These are phyloP conservation scores for Epichloe elymi DNA, from an alignment of 2,329 filamentous ascomycete genomes.

Conservation along the genomic window DNA sequence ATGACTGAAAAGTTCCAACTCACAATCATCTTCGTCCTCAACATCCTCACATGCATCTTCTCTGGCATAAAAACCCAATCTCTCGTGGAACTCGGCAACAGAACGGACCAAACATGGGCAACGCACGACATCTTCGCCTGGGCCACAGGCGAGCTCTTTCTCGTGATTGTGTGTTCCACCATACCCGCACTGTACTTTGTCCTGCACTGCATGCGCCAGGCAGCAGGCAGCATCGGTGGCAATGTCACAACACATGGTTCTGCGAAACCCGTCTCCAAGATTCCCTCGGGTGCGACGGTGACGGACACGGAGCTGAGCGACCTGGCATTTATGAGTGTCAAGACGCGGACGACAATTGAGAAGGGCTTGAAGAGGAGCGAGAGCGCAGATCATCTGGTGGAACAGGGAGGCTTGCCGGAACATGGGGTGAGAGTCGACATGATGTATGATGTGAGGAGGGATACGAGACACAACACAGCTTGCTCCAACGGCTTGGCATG, in stretches of 20 bases:
- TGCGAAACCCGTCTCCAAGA: constrained; percentile 1
- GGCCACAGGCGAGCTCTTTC: constrained; percentile 12
- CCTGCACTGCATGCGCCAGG: constrained; percentile 6
- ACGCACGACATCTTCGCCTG: constrained; percentile 12
- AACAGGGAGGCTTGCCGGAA: constrained; percentile 4
- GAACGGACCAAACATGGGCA: constrained; percentile 12
- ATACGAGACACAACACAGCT: constrained; percentile 6
- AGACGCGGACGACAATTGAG: constrained; percentile 9
- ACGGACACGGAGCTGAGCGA: constrained; percentile 6
- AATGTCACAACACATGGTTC: not conserved
- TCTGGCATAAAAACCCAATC: constrained; percentile 14
- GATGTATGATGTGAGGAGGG: constrained; percentile 8
- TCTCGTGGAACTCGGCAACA: constrained; percentile 10
- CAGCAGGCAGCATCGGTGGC: constrained; percentile 2
- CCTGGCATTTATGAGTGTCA: constrained; percentile 6
- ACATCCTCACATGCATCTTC: constrained; percentile 12
- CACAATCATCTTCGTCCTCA: constrained; percentile 12
- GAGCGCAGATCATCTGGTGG: constrained; percentile 6
- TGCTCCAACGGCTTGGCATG: not conserved
- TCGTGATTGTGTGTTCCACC: constrained; percentile 13
- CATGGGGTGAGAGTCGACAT: constrained; percentile 8
- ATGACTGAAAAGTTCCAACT: constrained; percentile 71
- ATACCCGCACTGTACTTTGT: constrained; percentile 10
- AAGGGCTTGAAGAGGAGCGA: constrained; percentile 1
- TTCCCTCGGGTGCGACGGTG: not conserved